phyloP scores from a whole-genome alignment of 2,329 filamentous ascomycete species.

The Scedosporium minutisporum region DNA sequence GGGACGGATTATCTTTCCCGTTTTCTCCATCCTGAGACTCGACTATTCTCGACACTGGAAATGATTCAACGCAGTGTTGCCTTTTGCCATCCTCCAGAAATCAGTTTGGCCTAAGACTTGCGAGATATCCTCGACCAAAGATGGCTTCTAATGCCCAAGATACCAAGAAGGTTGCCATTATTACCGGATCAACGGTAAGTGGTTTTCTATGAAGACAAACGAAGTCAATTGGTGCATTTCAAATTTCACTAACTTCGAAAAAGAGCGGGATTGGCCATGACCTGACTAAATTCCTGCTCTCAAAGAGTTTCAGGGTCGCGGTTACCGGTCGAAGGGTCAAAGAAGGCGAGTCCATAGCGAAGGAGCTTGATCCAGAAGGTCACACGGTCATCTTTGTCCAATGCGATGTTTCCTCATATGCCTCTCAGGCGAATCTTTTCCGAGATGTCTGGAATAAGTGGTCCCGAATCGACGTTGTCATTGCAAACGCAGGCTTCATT shows the following conservation, averaged over 20 bases:
- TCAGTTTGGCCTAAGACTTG: background rate
- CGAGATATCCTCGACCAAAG: background rate
- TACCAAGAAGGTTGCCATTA: constrained; percentile 23
- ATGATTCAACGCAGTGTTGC: background rate
- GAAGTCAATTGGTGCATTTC: background rate
- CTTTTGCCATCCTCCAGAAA: background rate
- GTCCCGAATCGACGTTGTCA: constrained; percentile 36
- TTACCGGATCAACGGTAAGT: constrained; percentile 30
- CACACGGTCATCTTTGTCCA: constrained; percentile 30
- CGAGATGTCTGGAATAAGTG: constrained; percentile 29
- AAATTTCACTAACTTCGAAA: background rate
- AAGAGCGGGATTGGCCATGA: constrained; percentile 38
- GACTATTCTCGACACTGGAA: too few relatives aligned
- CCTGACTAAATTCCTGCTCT: constrained; percentile 21
- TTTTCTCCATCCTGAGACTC: too few relatives aligned
- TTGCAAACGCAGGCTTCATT: constrained; percentile 40
- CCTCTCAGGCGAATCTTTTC: constrained; percentile 32
- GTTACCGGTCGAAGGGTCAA: constrained; percentile 18
- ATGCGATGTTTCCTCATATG: constrained; percentile 36
- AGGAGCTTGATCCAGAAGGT: constrained; percentile 23
- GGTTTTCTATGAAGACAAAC: background rate
- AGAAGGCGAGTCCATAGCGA: constrained; percentile 20
- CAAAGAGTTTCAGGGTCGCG: constrained; percentile 21
- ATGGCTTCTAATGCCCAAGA: background rate
- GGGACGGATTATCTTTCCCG: too few relatives aligned